Percentiles rank a stretch among this genome's conserved stretches.
These are phyloP conservation scores for Gentiana dahurica DNA, from an alignment of 257 asterid species.

Conservation along the genomic window DNA sequence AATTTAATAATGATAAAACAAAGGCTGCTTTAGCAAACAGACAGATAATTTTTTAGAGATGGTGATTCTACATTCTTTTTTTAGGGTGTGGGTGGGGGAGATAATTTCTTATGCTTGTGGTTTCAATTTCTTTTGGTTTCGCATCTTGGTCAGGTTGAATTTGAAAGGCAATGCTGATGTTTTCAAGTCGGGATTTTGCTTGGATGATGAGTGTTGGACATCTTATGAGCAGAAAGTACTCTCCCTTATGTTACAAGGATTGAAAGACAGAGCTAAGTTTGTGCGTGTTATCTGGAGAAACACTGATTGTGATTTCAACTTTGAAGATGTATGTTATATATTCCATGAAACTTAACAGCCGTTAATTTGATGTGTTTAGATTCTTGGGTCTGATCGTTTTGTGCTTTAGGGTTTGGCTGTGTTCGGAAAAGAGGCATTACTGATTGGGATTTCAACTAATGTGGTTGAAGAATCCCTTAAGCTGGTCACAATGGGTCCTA, in stretches of 20 bases:
- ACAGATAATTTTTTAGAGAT: too few species aligned
- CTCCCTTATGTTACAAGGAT: slow-evolving; percentile 54
- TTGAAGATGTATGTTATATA: slow-evolving; percentile 56
- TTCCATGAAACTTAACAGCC: slow-evolving; percentile 7
- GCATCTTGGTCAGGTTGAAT: slow-evolving; percentile 48
- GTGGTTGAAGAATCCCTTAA: slow-evolving; percentile 74
- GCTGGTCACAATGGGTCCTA: slow-evolving; percentile 78
- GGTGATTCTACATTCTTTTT: too few species aligned
- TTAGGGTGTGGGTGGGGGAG: too few species aligned
- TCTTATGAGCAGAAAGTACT: slow-evolving; percentile 72
- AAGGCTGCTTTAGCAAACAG: too few species aligned
- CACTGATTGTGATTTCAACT: slow-evolving; percentile 32
- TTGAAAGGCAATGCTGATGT: slow-evolving; percentile 47
- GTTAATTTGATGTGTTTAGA: slow-evolving; percentile 3
- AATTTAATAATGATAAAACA: too few species aligned
- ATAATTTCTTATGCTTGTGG: background rate
- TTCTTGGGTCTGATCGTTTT: slow-evolving; percentile 7
- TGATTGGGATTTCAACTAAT: slow-evolving; percentile 59
- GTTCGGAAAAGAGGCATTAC: slow-evolving; percentile 55
- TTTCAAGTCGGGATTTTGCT: slow-evolving; percentile 65
- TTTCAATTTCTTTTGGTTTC: slow-evolving; percentile 14
- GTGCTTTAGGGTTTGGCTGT: slow-evolving; percentile 53
- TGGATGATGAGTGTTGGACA: slow-evolving; percentile 96
- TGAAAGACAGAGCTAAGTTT: slow-evolving; percentile 69
- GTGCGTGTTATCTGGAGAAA: slow-evolving; percentile 87